phyloP scores from a whole-genome alignment of 352 stramenopile species.

The Phytophthora pistaciae region DNA sequence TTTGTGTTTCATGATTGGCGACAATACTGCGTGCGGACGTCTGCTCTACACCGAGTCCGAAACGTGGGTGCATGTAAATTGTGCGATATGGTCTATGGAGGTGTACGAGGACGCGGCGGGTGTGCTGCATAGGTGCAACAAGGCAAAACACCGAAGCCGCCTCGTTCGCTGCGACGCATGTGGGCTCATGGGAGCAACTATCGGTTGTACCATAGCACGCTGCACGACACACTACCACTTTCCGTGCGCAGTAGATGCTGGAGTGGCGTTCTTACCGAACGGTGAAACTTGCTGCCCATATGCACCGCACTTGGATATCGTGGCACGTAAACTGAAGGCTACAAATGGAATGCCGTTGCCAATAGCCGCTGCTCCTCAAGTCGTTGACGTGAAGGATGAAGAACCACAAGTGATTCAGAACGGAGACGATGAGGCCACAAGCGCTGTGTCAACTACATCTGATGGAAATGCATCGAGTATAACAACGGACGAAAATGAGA shows the following conservation, averaged over 20 bases:
- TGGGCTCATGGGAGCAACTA: conserved; percentile 88
- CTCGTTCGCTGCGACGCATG: conserved; percentile 94
- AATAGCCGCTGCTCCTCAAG: conserved; percentile 1
- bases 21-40: conserved; percentile 74
- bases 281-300: conserved; percentile 76
- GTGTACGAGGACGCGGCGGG: conserved; percentile 86
- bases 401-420: background rate
- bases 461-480: conserved; percentile 14
- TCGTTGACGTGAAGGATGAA: background rate
- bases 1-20: conserved; percentile 87
- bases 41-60: conserved; percentile 86
- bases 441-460: conserved; percentile 1
- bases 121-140: conserved; percentile 88
- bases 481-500: conserved; percentile 4
- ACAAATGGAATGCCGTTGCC: conserved; percentile 12
- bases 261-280: conserved; percentile 74
- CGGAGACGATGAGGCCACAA: background rate
- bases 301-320: conserved; percentile 56
- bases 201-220: conserved; percentile 90
- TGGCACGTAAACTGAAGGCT: conserved; percentile 44
- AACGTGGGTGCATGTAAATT: conserved; percentile 94
- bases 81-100: conserved; percentile 94
- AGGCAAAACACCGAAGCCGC: conserved; percentile 88
- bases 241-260: conserved; percentile 87
- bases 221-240: conserved; percentile 96